phyloP scores from a whole-genome alignment of 2,329 filamentous ascomycete genomes.

The Emydomyces testavorans region DNA sequence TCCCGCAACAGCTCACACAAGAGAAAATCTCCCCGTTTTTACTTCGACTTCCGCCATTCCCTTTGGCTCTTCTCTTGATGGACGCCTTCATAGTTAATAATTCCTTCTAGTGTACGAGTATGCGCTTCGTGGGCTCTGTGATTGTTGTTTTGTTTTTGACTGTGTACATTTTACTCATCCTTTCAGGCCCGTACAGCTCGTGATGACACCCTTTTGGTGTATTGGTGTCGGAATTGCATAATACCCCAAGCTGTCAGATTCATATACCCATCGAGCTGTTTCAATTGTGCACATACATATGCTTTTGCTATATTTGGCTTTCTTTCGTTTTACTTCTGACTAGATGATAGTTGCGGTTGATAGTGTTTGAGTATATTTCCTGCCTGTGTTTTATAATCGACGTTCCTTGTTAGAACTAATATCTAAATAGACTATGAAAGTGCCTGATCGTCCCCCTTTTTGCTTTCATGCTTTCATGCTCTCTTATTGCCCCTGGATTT shows the following conservation, averaged over 20 bases:
- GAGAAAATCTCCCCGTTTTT: conserved; percentile 40
- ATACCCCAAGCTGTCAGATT: conserved; percentile 1
- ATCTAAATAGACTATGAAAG: no score
- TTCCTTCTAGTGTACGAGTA: neutral
- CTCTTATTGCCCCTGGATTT: no score
- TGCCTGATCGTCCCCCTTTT: no score
- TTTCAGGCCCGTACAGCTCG: neutral
- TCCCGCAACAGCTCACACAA: conserved; percentile 26
- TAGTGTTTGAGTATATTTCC: no score
- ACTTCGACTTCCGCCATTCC: conserved; percentile 37
- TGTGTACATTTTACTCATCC: neutral
- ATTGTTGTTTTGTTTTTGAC: neutral
- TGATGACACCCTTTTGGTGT: neutral
- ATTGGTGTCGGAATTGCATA: conserved; percentile 5
- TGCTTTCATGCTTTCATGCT: neutral
- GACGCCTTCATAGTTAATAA: neutral
- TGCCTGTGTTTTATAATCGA: no score
- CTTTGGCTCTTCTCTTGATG: conserved; percentile 24
- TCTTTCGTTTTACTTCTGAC: neutral
- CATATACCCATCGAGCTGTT: neutral
- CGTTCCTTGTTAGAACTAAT: no score
- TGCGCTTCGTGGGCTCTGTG: neutral
- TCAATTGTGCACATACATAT: neutral
- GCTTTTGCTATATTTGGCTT: neutral
- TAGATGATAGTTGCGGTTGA: no score